Percentiles rank a stretch among this genome's conserved stretches.
Evolutionary conservation across 2,329 filamentous ascomycete genomes (phyloP).

Genomic region (Colletotrichum endophyticum): DNA sequence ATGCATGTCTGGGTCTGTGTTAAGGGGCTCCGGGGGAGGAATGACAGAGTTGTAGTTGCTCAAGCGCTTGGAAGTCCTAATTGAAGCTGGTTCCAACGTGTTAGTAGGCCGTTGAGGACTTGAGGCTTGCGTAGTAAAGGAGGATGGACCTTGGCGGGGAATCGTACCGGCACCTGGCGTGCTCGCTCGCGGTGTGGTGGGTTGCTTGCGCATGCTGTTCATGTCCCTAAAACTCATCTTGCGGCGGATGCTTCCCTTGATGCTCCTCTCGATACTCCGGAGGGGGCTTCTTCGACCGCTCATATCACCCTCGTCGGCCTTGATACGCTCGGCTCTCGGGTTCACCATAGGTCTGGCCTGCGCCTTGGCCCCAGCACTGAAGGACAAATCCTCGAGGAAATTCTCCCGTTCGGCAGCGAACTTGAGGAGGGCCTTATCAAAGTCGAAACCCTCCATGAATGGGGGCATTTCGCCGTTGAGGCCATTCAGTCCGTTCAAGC

Average conservation of each 20-base stretch:
- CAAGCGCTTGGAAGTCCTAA: constrained; percentile 83
- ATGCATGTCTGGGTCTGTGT: constrained; percentile 91
- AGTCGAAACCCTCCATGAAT: constrained; percentile 70
- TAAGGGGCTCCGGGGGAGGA: constrained; percentile 87
- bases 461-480: constrained; percentile 4
- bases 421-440: constrained; percentile 90
- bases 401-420: constrained; percentile 95
- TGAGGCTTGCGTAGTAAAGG: constrained; percentile 13
- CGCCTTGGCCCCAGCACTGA: constrained; percentile 82
- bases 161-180: constrained; percentile 20
- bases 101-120: constrained; percentile 21
- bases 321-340: constrained; percentile 81
- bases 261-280: constrained; percentile 64
- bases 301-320: constrained; percentile 68
- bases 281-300: constrained; percentile 61
- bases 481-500: constrained; percentile 33
- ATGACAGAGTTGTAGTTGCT: constrained; percentile 99
- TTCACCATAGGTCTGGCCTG: constrained; percentile 75
- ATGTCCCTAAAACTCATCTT: constrained; percentile 94
- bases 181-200: constrained; percentile 54
- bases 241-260: constrained; percentile 86
- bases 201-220: constrained; percentile 91
- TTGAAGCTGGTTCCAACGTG: constrained; percentile 49
- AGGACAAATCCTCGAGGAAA: constrained; percentile 90
- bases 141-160: constrained; percentile 7